These are phyloP conservation scores for Suhomyces terraborum DNA, from an alignment of 1,139 yeast genomes.

Conservation along the genomic window DNA sequence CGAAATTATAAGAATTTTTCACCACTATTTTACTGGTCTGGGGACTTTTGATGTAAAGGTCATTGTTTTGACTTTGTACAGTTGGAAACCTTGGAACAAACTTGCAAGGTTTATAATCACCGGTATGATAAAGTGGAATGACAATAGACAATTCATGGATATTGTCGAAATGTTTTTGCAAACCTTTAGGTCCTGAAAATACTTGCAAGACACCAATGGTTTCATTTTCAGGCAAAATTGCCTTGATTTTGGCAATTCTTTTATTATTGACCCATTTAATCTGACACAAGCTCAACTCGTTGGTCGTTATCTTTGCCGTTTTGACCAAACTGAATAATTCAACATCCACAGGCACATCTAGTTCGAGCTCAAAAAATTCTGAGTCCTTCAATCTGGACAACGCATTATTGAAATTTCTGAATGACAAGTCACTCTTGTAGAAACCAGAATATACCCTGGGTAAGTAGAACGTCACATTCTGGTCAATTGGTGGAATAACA, in stretches of 20 bases:
- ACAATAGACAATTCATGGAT: constrained; percentile 74
- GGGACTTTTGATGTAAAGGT: constrained; percentile 81
- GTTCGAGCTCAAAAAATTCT: constrained; percentile 77
- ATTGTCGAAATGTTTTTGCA: constrained; percentile 58
- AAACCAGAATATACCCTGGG: constrained; percentile 88
- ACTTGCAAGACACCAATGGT: constrained; percentile 73
- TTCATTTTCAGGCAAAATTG: constrained; percentile 69
- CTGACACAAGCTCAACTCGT: constrained; percentile 70
- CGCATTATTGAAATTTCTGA: constrained; percentile 75
- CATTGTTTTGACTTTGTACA: constrained; percentile 66
- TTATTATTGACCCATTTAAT: constrained; percentile 66
- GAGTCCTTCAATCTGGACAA: constrained; percentile 69
- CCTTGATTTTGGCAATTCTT: constrained; percentile 77
- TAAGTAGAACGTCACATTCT: constrained; percentile 72
- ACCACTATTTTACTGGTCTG: constrained; percentile 65
- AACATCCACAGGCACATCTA: constrained; percentile 68
- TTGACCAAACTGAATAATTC: constrained; percentile 60
- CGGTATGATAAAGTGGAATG: constrained; percentile 76
- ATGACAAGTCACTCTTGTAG: constrained; percentile 55
- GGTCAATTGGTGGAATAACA: constrained; percentile 80
- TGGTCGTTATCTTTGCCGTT: constrained; percentile 53
- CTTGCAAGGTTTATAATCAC: constrained; percentile 53
- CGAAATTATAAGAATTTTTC: constrained; percentile 65
- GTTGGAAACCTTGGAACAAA: constrained; percentile 79
- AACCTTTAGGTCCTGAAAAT: constrained; percentile 70